Base-by-base conservation (phyloP, 148 eudicot species). In the Camellia japonica region DNA sequence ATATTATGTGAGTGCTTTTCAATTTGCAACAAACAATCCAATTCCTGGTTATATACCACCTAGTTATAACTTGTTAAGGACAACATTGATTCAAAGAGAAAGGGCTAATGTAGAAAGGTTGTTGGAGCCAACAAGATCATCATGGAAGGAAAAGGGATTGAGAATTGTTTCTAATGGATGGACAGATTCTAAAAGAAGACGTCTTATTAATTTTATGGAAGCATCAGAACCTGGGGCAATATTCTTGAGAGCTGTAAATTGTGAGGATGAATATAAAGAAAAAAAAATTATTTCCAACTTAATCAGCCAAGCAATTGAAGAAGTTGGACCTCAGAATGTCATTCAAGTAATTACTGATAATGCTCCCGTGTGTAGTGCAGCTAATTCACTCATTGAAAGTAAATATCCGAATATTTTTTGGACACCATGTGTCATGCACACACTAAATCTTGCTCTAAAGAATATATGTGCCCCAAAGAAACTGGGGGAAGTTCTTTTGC, bases 131-230 rank as follows among this genome's bases (percentile, higher is more conserved):
- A 77, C 56, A 3, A 79, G 56, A 8, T 8, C 42, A 0, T 72
- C 80, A 8, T 82, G 83, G 74, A 19, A n/a, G 3, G 63, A 74
- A 30, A 74, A 74, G 14, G 49, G 4, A 14, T 10, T 74, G 6
- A 11, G 46, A 7, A 58, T 86, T 52, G 80, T 83, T 0, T 23
- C 41, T 49, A 80, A 86, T 81, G 88, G 86, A 5, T 80, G 84
- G 83, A 67, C 55, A 52, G 83, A 81, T 62, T 68, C 85, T 2
- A 75, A 78, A 64, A 81, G 76, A 47, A 82, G 85, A 75, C 83
- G 80, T 30, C 11, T 82, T 0, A 82, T 84, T 7, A 82, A 82
- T 58, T 71, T 80, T 30, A 80, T 84, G 82, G 84, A 71, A 2
- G 18, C 47, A 1, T 42, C 15, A 6, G 78, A 78, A 52, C n/a